Percentiles rank a stretch among this genome's conserved stretches.
These are phyloP conservation scores for Parvularia atlantis DNA, from an alignment of 78 protist species.

Conservation along the genomic window DNA sequence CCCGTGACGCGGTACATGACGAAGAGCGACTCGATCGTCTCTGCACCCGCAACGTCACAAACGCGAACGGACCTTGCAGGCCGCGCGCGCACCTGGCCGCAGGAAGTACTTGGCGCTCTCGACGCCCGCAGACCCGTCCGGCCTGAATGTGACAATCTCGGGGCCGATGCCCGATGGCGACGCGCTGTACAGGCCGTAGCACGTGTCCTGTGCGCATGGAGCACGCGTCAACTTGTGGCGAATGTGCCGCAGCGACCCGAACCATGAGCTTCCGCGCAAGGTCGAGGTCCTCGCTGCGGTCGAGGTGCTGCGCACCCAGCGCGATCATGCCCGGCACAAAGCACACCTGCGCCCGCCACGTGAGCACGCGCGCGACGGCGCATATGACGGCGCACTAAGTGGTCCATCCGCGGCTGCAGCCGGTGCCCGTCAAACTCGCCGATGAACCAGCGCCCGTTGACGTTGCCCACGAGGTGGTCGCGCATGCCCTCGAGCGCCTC, in stretches of 20 bases:
- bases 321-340: constrained; percentile 55
- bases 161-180: constrained; percentile 42
- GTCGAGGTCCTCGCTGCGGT: background rate
- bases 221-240: no score
- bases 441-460: constrained; percentile 24
- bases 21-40: constrained; percentile 39
- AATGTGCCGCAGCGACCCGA: background rate
- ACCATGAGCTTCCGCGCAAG: no score
- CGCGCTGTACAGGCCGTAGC: constrained; percentile 16
- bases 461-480: background rate
- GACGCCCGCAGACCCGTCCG: background rate
- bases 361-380: background rate
- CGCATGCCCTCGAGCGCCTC: background rate
- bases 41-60: background rate
- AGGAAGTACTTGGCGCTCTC: no score
- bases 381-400: no score
- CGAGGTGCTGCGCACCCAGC: background rate
- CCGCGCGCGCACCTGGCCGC: background rate
- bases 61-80: no score
- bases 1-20: constrained; percentile 27
- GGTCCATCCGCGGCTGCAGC: background rate
- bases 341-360: constrained; percentile 19
- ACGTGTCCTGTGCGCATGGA: no score
- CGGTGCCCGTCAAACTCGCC: constrained; percentile 40
- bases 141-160: constrained; percentile 8